Conservation (phyloP, 2,329 filamentous ascomycete genomes). For the Trichoderma sp. region DNA sequence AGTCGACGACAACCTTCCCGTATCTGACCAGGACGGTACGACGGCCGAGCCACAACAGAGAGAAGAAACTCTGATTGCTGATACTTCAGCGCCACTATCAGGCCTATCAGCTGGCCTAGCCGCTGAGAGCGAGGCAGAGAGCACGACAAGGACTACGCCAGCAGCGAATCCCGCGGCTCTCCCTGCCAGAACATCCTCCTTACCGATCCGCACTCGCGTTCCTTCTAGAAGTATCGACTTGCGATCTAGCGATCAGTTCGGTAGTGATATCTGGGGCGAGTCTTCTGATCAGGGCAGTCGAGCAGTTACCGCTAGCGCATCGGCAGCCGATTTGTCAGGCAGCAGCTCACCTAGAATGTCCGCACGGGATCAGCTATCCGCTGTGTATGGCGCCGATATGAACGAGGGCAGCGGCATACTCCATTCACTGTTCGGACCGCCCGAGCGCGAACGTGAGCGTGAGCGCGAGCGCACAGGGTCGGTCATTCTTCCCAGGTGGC, state of each 20-base stretch:
- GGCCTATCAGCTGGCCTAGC: not conserved
- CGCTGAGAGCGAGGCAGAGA: not conserved
- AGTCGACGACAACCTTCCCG: not conserved
- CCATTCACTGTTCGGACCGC: not conserved
- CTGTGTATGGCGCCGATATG: conserved; percentile 1
- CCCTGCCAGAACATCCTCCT: conserved; percentile 23
- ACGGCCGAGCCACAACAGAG: not conserved
- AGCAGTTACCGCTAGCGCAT: not conserved
- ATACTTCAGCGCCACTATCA: not conserved
- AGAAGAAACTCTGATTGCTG: not conserved
- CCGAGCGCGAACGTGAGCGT: not conserved
- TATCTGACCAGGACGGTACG: not conserved
- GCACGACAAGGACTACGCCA: not conserved
- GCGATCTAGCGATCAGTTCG: not conserved
- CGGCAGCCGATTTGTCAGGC: not conserved
- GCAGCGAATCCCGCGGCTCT: conserved; percentile 3
- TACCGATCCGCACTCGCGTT: conserved; percentile 7
- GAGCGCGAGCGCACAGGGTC: conserved; percentile 6
- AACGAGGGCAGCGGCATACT: conserved; percentile 11
- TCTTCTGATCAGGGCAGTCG: not conserved
- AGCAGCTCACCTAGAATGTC: conserved; percentile 3
- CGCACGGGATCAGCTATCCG: conserved; percentile 1
- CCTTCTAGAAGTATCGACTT: conserved; percentile 13
- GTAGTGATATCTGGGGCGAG: conserved; percentile 5
- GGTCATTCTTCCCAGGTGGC: conserved; percentile 72